Evolutionary conservation across 257 asterid species (phyloP).

Genomic region (Fraxinus americana): DNA sequence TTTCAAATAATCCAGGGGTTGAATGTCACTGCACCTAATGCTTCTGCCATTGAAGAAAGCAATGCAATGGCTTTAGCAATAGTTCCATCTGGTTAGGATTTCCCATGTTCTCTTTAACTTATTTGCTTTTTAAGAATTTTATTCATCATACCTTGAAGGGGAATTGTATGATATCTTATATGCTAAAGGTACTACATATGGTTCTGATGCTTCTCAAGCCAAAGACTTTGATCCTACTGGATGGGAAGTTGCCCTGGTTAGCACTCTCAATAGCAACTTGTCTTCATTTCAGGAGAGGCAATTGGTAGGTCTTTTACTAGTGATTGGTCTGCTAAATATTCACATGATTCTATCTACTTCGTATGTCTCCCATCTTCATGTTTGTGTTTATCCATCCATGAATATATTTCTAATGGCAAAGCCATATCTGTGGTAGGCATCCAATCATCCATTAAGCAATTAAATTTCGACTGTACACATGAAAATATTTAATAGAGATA

Average conservation of each 20-base stretch:
- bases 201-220: slow-evolving; percentile 47
- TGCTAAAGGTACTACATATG: slow-evolving; percentile 60
- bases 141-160: slow-evolving; percentile 3
- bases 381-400: slow-evolving; percentile 4
- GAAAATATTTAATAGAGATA: neutral
- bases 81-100: slow-evolving; percentile 70
- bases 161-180: slow-evolving; percentile 6
- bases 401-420: neutral
- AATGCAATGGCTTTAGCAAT: slow-evolving; percentile 92
- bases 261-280: slow-evolving; percentile 81
- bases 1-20: slow-evolving; percentile 59
- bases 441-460: slow-evolving; percentile 3
- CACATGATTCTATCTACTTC: neutral
- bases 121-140: slow-evolving; percentile 11
- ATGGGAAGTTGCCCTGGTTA: slow-evolving; percentile 95
- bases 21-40: slow-evolving; percentile 50
- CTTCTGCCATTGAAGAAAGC: slow-evolving; percentile 76
- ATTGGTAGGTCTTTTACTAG: slow-evolving; percentile 57
- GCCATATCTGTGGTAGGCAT: neutral
- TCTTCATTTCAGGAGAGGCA: slow-evolving; percentile 85
- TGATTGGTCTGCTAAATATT: neutral
- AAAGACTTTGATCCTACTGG: slow-evolving; percentile 77
- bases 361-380: neutral
- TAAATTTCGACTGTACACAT: neutral
- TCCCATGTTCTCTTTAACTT: slow-evolving; percentile 8